Base-by-base conservation (phyloP, 768 basidiomycete species). In the Pulveroboletus sp. region DNA sequence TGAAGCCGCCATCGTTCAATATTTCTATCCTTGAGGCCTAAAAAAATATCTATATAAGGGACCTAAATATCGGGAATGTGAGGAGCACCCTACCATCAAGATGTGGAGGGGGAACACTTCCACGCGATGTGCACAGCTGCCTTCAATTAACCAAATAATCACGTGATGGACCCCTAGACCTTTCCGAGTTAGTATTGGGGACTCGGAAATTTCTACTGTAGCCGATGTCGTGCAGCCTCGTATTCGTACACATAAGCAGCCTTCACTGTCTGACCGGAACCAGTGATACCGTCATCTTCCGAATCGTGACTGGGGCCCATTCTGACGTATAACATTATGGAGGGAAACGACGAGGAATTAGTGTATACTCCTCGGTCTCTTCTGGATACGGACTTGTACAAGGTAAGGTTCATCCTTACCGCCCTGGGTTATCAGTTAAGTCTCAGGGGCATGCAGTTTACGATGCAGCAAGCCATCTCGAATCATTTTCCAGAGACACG, bases 361-460 rank as follows among this genome's bases (percentile, higher is more conserved):
- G 24, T 52, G 15, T 65, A 60, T 30, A 54, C 37, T 5, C 60
- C 56, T 35, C 53, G 17, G 27, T 93, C 91, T 14, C 73, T 97
- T 45, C 77, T 97, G 39, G 95, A 97, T 67, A 93, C 93, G 0
- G 95, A 97, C 68, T 71, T 95, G 28, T 97, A 97, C 81, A 98
- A 95, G 80, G 92, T 85, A 46, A 39, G 52, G 39, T 37, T n/a
- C 47, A 30, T 28, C 17, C 26, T 42, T 24, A 37, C 31, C 14
- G 8, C 35, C 18, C 40, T 1, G 11, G 17, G 8, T 30, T 10
- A 18, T 39, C 12, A 24, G 21, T 43, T n/a, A 39, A 47, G 39
- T 35, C 3, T 17, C 24, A 2, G 8, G 6, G 32, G 8, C 27
- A 28, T 28, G 12, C 50, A 95, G 91, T 74, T 96, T 41, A 89